A percentile compares a stretch with the other conserved stretches of the same genome.
Evolutionary conservation across 2,329 filamentous ascomycete species (phyloP).

Genomic region (Bimuria novae-zelandiae): DNA sequence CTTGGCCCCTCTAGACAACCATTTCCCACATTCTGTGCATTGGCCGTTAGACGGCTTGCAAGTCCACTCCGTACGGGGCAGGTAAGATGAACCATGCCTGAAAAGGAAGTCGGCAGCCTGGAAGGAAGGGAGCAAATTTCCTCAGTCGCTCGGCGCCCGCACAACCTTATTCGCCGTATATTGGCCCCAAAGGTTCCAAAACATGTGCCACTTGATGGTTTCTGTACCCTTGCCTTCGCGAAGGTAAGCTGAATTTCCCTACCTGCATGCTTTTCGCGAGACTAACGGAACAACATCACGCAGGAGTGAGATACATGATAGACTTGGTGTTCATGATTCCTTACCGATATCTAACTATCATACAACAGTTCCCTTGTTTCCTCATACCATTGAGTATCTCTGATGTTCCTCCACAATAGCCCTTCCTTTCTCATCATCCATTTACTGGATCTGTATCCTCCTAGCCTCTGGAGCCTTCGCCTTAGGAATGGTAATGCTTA

Average conservation of each 20-base stretch:
- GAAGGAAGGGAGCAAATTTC: background rate
- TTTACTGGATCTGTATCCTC: slow-evolving; percentile 37
- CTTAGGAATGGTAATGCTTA: slow-evolving; percentile 69
- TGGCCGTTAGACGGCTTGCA: too few species aligned
- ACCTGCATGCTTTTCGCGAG: background rate
- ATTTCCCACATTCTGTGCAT: background rate
- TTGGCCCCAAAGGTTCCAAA: too few species aligned
- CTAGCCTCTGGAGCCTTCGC: slow-evolving; percentile 42
- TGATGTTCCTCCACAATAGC: background rate
- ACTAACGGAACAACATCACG: background rate
- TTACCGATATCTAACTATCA: slow-evolving; percentile 22
- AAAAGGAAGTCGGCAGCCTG: slow-evolving; percentile 4
- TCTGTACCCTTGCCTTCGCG: too few species aligned
- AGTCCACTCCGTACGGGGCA: too few species aligned
- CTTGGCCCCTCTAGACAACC: background rate
- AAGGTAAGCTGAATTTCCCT: too few species aligned
- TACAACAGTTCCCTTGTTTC: background rate
- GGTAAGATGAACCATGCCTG: background rate
- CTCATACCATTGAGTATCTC: background rate
- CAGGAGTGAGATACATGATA: background rate
- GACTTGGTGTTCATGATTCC: slow-evolving; percentile 4
- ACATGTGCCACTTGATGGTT: too few species aligned
- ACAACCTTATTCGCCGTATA: too few species aligned
- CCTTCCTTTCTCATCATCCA: background rate
- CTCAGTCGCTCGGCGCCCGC: background rate